phyloP scores from a whole-genome alignment of 2,329 filamentous ascomycete species.

The Hymenoscyphus occultus region DNA sequence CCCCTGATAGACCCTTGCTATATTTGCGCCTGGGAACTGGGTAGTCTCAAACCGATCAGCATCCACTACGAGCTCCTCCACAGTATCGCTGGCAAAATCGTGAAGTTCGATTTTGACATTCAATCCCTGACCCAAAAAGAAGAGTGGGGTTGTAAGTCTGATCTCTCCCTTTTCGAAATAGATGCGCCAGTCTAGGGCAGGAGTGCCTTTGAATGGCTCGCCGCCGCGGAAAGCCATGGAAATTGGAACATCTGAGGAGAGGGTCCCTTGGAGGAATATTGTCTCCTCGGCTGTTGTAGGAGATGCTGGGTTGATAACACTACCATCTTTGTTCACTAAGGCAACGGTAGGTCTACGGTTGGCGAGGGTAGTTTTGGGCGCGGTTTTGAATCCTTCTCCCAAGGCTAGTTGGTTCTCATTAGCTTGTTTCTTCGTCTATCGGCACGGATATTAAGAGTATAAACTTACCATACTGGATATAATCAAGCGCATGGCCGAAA shows the following conservation, averaged over 20 bases:
- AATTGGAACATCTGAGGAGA: slow-evolving; percentile 21
- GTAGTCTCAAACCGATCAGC: neutral
- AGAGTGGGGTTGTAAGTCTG: slow-evolving; percentile 15
- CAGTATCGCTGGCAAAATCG: slow-evolving; percentile 15
- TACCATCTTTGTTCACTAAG: slow-evolving; percentile 10
- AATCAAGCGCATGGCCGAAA: slow-evolving; percentile 42
- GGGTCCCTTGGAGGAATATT: slow-evolving; percentile 23
- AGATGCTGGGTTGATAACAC: slow-evolving; percentile 14
- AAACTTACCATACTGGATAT: slow-evolving; percentile 34
- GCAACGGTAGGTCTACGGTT: slow-evolving; percentile 15
- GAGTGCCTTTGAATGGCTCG: slow-evolving; percentile 14
- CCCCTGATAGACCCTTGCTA: slow-evolving; percentile 23
- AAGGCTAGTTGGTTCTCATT: slow-evolving; percentile 15
- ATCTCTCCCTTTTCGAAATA: slow-evolving; percentile 50
- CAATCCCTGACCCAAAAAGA: slow-evolving; percentile 23
- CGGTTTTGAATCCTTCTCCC: slow-evolving; percentile 20
- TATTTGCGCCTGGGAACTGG: slow-evolving; percentile 21
- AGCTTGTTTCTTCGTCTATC: neutral
- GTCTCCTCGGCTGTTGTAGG: slow-evolving; percentile 23
- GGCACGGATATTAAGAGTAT: neutral
- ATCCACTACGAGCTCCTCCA: slow-evolving; percentile 18
- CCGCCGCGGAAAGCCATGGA: slow-evolving; percentile 23
- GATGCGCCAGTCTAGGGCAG: slow-evolving; percentile 47
- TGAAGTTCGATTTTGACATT: slow-evolving; percentile 22
- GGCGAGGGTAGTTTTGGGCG: slow-evolving; percentile 19